Base-by-base conservation (phyloP, 1,284 basidiomycete species). In the Hymenochaete sp. region DNA sequence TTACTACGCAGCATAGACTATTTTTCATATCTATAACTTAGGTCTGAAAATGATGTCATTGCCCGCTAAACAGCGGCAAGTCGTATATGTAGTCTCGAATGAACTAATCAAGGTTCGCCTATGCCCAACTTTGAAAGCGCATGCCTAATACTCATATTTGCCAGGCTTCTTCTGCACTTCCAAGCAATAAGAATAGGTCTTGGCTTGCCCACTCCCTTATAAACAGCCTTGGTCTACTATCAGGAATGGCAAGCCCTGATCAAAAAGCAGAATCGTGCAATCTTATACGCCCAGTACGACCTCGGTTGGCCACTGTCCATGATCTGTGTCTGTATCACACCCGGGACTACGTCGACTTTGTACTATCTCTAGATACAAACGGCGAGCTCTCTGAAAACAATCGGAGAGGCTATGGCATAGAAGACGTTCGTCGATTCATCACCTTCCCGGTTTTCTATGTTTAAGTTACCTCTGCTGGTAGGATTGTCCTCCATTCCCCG, bases 151-250 rank as follows among this genome's bases (percentile, higher is more conserved):
- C n/a, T n/a, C n/a, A n/a, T n/a, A n/a, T n/a, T n/a, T n/a, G n/a
- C n/a, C 24, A 76, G 79, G 66, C 69, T 46, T 84, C 79, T 1
- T 84, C 82, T 16, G 66, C 75, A 3, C 72, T 95, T 0, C 93
- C 92, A 0, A 87, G 88, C 1, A 95, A 96, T 59, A 67, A 61
- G 42, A 80, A 82, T 11, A 73, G 93, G n/a, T 92, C 91, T 0
- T 59, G 77, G 0, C 59, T 90, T 4, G 87, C 93, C 1, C 90
- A 96, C 57, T 75, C 77, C 1, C 70, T 95, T 9, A 66, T 81
- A 43, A 68, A 68, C 24, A 63, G 76, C 0, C 69, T 82, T 32
- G 76, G 72, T 0, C 64, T 90, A 1, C 62, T 85, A 2, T 2
- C 42, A 16, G 32, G 21, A 6, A 19, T n/a, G 5, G 21, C 32